phyloP scores from a whole-genome alignment of 139 green algal genomes.

The Coelastrella sp. region DNA sequence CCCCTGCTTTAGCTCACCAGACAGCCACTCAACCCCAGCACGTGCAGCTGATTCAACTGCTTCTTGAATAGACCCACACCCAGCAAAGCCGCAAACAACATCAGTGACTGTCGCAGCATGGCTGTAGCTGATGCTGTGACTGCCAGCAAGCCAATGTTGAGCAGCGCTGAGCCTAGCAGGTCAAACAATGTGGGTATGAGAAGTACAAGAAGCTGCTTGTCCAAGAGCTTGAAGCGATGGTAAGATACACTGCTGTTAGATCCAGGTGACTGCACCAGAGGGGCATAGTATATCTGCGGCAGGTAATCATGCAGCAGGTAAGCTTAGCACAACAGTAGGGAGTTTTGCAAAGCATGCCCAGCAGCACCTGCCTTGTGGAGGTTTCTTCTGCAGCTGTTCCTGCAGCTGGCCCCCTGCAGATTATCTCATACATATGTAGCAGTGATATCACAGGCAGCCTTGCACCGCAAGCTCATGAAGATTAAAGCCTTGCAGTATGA shows the following conservation, averaged over 20 bases:
- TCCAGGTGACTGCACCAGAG: background rate
- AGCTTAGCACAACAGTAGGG: too few species aligned
- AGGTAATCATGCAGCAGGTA: too few species aligned
- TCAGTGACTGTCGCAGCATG: constrained; percentile 50
- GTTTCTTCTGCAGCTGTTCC: too few species aligned
- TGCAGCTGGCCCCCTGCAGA: too few species aligned
- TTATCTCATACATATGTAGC: too few species aligned
- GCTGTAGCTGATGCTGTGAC: constrained; percentile 38
- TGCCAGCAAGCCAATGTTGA: constrained; percentile 41
- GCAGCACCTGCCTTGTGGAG: background rate
- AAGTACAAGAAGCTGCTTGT: constrained; percentile 45
- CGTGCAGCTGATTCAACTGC: constrained; percentile 12
- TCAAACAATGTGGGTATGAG: constrained; percentile 36
- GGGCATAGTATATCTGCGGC: background rate
- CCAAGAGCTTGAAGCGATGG: background rate
- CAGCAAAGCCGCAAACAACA: constrained; percentile 40
- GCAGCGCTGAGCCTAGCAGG: constrained; percentile 16
- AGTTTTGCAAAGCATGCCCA: background rate
- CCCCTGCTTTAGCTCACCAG: constrained; percentile 28
- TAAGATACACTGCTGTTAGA: background rate
- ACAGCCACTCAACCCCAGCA: background rate
- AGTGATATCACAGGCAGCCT: too few species aligned
- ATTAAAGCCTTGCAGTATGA: too few species aligned
- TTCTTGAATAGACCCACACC: constrained; percentile 7
- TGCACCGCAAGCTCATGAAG: too few species aligned